A percentile compares a stretch with the other conserved stretches of the same genome.
Conservation (phyloP, 2,329 filamentous ascomycete genomes). For the Hymenoscyphus repandus region DNA sequence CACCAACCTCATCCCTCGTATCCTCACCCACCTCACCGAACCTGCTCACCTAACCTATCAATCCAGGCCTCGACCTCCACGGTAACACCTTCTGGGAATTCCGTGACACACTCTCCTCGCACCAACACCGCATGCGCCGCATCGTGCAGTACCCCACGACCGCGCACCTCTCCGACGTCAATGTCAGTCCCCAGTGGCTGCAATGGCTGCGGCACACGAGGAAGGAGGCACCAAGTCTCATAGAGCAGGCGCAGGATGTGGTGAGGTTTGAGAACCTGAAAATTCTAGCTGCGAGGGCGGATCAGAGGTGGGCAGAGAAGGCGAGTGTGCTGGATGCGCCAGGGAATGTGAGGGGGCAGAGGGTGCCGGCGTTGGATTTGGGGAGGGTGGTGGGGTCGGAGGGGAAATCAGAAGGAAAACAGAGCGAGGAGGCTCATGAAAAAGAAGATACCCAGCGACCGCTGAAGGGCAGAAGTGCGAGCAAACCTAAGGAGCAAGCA, state of each 20-base stretch:
- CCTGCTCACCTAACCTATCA: neutral
- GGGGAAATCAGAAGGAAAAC: neutral
- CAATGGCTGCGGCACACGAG: slow-evolving; percentile 63
- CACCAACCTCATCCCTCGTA: neutral
- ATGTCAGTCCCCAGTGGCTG: slow-evolving; percentile 59
- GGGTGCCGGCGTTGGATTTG: slow-evolving; percentile 24
- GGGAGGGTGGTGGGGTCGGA: slow-evolving; percentile 10
- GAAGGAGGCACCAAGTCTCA: slow-evolving; percentile 46
- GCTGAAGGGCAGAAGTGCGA: too few species aligned
- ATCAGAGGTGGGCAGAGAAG: slow-evolving; percentile 60
- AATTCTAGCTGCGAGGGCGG: slow-evolving; percentile 53
- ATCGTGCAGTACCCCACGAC: slow-evolving; percentile 55
- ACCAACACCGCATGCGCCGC: slow-evolving; percentile 48
- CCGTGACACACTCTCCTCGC: slow-evolving; percentile 38
- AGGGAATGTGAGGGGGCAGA: slow-evolving; percentile 23
- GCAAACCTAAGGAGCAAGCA: too few species aligned
- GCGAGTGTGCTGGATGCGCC: slow-evolving; percentile 42
- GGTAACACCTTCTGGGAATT: slow-evolving; percentile 69
- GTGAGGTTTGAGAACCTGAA: slow-evolving; percentile 48
- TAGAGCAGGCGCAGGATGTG: slow-evolving; percentile 52
- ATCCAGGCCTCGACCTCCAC: slow-evolving; percentile 54
- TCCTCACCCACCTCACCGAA: neutral
- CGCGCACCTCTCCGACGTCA: slow-evolving; percentile 49
- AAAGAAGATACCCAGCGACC: too few species aligned
- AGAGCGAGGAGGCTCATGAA: too few species aligned